A percentile compares a stretch with the other conserved stretches of the same genome.
Evolutionary conservation across 108 stramenopile genomes (phyloP).

Genomic region (Skeletonema grethae): DNA sequence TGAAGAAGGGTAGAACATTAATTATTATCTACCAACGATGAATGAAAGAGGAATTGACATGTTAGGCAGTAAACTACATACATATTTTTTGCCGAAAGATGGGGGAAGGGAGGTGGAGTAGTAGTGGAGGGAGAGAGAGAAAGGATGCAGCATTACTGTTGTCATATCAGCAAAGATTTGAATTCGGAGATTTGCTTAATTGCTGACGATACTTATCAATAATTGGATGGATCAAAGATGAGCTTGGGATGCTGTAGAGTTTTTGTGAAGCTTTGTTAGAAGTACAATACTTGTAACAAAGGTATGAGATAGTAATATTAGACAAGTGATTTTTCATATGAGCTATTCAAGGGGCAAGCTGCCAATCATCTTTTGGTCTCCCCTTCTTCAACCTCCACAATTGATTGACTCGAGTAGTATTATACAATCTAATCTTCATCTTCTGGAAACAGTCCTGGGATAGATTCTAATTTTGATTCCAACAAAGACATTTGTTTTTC

Average conservation of each 20-base stretch:
- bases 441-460: constrained; percentile 30
- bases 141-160: background rate
- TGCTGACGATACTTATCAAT: background rate
- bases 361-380: constrained; percentile 2
- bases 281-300: background rate
- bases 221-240: background rate
- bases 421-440: constrained; percentile 9
- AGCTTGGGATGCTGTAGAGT: background rate
- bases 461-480: constrained; percentile 33
- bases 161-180: background rate
- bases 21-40: background rate
- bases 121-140: background rate
- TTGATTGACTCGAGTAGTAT: background rate
- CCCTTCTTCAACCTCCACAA: background rate
- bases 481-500: constrained; percentile 45
- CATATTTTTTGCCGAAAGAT: background rate
- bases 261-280: constrained; percentile 4
- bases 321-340: background rate
- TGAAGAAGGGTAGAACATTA: constrained; percentile 4
- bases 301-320: background rate
- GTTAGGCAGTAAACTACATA: background rate
- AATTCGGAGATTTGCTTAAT: background rate
- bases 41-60: background rate
- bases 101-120: background rate
- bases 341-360: background rate